These are phyloP conservation scores for Colletotrichum australisinense DNA, from an alignment of 2,329 filamentous ascomycete genomes.

Conservation along the genomic window DNA sequence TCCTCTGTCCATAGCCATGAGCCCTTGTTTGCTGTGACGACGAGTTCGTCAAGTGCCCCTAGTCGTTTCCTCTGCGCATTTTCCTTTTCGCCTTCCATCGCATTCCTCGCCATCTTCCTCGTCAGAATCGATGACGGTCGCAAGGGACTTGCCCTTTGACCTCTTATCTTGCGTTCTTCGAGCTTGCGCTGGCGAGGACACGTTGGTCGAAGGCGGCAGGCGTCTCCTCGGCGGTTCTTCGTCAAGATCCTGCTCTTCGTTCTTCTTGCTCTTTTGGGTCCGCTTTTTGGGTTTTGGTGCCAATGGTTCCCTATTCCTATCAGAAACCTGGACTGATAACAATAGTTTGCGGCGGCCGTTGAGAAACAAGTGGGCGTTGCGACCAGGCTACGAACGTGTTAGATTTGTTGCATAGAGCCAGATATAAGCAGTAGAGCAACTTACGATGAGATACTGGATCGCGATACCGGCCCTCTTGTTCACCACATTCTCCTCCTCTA, in stretches of 20 bases:
- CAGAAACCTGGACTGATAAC: constrained; percentile 53
- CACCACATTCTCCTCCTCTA: constrained; percentile 76
- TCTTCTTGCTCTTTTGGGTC: constrained; percentile 48
- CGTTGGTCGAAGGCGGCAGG: constrained; percentile 55
- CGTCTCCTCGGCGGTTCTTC: constrained; percentile 33
- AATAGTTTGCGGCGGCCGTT: constrained; percentile 57
- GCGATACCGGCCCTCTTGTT: constrained; percentile 74
- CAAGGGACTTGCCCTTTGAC: constrained; percentile 44
- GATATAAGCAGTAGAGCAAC: constrained; percentile 42
- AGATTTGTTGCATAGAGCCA: neutral
- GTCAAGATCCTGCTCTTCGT: constrained; percentile 44
- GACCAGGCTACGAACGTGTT: constrained; percentile 49
- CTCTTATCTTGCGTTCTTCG: constrained; percentile 40
- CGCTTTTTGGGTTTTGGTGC: constrained; percentile 47
- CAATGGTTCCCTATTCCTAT: constrained; percentile 42
- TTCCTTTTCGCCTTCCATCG: too few relatives aligned
- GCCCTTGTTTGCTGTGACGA: too few relatives aligned
- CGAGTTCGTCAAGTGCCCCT: too few relatives aligned
- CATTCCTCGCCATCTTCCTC: too few relatives aligned
- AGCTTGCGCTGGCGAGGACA: constrained; percentile 60
- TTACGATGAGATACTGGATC: constrained; percentile 77
- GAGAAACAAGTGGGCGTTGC: constrained; percentile 55
- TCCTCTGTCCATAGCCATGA: too few relatives aligned
- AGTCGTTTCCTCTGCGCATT: too few relatives aligned
- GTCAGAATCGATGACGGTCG: constrained; percentile 37